phyloP scores from a whole-genome alignment of 192 early-diverging fungal species.

The Physocladia obscura region DNA sequence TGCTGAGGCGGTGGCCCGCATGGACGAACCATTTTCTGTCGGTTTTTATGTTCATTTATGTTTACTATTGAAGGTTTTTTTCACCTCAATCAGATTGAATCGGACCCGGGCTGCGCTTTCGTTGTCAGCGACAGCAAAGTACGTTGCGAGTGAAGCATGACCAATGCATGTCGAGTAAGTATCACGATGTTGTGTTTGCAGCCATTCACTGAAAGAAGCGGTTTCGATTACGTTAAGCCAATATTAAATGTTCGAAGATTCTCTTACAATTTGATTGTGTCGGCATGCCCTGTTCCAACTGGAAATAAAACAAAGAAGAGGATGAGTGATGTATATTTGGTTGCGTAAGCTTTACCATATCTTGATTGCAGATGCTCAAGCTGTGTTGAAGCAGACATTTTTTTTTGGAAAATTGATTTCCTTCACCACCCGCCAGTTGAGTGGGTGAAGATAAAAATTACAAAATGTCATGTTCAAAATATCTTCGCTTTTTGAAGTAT shows the following conservation, averaged over 20 bases:
- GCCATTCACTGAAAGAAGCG: conserved; percentile 78
- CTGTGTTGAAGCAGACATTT: background rate
- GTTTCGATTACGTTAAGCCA: background rate
- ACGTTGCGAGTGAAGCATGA: conserved; percentile 75
- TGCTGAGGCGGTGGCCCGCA: conserved; percentile 21
- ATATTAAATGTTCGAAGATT: conserved; percentile 37
- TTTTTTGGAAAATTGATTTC: no score
- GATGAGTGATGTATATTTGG: no score
- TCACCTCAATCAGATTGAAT: conserved; percentile 74
- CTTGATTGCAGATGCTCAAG: conserved; percentile 17
- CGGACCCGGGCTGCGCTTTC: conserved; percentile 75
- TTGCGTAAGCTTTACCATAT: no score
- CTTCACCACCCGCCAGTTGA: no score
- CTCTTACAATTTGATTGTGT: conserved; percentile 88
- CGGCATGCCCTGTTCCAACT: conserved; percentile 89
- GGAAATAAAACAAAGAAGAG: no score
- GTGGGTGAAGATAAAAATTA: no score
- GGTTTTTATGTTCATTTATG: background rate
- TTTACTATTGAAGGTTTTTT: background rate
- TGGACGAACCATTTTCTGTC: conserved; percentile 25
- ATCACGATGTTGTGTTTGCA: conserved; percentile 82
- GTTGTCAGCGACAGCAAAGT: conserved; percentile 84
- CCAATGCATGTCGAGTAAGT: conserved; percentile 76
- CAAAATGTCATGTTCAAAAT: no score
- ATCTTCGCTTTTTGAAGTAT: no score